These are phyloP conservation scores for Panaeolus cyanescens DNA, from an alignment of 768 basidiomycete genomes.

Conservation along the genomic window DNA sequence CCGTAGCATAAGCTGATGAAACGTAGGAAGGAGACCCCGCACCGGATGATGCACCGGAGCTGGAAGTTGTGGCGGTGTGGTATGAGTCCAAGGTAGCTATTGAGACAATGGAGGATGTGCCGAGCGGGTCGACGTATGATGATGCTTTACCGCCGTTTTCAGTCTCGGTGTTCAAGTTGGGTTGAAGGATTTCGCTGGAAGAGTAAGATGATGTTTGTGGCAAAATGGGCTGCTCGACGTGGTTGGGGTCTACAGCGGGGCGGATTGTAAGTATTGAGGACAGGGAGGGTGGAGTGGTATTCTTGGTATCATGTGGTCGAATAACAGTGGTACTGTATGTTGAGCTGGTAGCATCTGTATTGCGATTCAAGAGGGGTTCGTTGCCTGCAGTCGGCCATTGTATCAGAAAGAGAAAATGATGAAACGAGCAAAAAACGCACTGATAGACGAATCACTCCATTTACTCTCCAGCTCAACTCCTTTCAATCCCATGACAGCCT, in stretches of 20 bases:
- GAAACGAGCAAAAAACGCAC: conserved; percentile 20
- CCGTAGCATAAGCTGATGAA: conserved; percentile 66
- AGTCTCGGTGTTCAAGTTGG: conserved; percentile 20
- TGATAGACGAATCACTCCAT: conserved; percentile 45
- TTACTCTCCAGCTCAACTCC: conserved; percentile 50
- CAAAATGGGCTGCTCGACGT: conserved; percentile 39
- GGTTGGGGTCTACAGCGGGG: conserved; percentile 53
- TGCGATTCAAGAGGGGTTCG: conserved; percentile 54
- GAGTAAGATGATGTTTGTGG: conserved; percentile 27
- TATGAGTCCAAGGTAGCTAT: conserved; percentile 63
- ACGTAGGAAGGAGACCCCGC: conserved; percentile 59
- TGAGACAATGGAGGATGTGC: conserved; percentile 52
- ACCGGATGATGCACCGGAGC: conserved; percentile 59
- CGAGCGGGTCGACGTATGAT: conserved; percentile 34
- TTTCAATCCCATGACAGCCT: conserved; percentile 57
- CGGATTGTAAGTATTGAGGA: conserved; percentile 78
- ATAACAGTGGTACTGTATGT: conserved; percentile 76
- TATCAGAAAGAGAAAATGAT: conserved; percentile 3
- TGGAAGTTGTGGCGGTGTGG: conserved; percentile 61
- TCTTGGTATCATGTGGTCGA: conserved; percentile 44
- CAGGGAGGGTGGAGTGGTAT: conserved; percentile 48
- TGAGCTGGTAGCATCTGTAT: conserved; percentile 36
- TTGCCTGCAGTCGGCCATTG: conserved; percentile 38
- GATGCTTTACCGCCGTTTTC: background rate
- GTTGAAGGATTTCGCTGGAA: conserved; percentile 19